phyloP scores from a whole-genome alignment of 108 stramenopile species.

The Skeletonema grethae region DNA sequence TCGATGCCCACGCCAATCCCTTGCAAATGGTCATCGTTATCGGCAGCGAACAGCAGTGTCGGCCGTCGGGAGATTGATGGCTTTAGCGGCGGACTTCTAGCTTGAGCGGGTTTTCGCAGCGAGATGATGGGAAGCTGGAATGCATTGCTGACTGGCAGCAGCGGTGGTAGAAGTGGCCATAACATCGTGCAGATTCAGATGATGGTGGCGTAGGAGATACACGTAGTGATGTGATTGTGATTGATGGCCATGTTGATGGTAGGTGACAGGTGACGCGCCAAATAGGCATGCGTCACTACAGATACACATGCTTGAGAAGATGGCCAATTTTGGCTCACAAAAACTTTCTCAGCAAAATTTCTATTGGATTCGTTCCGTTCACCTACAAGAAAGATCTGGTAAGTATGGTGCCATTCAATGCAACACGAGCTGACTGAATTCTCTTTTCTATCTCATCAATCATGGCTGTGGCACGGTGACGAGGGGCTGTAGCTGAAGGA shows the following conservation, averaged over 20 bases:
- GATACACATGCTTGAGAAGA: too few species aligned
- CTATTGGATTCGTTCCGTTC: not conserved
- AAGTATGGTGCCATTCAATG: not conserved
- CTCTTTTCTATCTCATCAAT: not conserved
- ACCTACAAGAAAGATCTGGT: too few species aligned
- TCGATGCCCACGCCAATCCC: constrained; percentile 91
- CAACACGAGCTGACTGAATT: not conserved
- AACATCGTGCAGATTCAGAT: not conserved
- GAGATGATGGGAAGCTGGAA: not conserved
- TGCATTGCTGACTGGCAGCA: constrained; percentile 3
- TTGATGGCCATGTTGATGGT: too few species aligned
- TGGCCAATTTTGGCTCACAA: too few species aligned
- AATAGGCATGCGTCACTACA: too few species aligned
- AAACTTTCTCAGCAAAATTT: not conserved
- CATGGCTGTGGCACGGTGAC: not conserved
- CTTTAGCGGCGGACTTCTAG: too few species aligned
- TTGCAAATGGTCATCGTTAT: constrained; percentile 33
- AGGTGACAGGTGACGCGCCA: too few species aligned
- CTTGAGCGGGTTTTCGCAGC: not conserved
- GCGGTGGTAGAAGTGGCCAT: not conserved
- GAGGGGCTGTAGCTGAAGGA: not conserved
- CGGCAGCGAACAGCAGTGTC: not conserved
- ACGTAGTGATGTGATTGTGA: too few species aligned
- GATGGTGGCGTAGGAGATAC: too few species aligned
- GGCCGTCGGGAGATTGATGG: not conserved